These are phyloP conservation scores for Neckera pumila DNA, from an alignment of 225 moss, liverwort and hornwort genomes.

Conservation along the genomic window DNA sequence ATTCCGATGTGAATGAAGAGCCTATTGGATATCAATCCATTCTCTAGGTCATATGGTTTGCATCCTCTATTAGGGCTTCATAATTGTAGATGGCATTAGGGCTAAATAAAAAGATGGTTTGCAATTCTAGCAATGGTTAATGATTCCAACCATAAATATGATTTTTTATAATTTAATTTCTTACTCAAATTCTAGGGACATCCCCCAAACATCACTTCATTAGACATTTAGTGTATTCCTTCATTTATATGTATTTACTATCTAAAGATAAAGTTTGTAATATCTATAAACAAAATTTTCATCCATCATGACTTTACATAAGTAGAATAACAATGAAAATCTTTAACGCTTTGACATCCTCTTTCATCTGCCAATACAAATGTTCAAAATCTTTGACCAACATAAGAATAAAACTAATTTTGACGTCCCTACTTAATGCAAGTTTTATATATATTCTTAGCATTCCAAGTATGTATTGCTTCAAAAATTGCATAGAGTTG, in stretches of 20 bases:
- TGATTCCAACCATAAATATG: not conserved
- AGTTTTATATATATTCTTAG: not conserved
- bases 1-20: not conserved
- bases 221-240: fast-evolving
- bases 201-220: not conserved
- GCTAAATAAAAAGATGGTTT: not conserved
- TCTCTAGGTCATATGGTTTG: no score
- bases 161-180: not conserved
- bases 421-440: not conserved
- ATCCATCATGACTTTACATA: not conserved
- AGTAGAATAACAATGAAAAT: no score
- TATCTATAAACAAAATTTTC: not conserved
- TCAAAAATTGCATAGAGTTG: not conserved
- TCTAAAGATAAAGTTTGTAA: not conserved
- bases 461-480: no score
- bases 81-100: not conserved
- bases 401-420: not conserved
- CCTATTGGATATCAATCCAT: not conserved
- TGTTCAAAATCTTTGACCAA: not conserved
- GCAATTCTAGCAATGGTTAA: no score
- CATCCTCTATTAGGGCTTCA: no score
- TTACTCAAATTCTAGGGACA: fast-evolving
- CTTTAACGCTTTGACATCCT: not conserved
- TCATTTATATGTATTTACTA: not conserved
- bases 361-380: not conserved